A percentile compares a stretch with the other conserved stretches of the same genome.
Evolutionary conservation across 768 basidiomycete genomes (phyloP).

Genomic region (Leccinum ochraceum): DNA sequence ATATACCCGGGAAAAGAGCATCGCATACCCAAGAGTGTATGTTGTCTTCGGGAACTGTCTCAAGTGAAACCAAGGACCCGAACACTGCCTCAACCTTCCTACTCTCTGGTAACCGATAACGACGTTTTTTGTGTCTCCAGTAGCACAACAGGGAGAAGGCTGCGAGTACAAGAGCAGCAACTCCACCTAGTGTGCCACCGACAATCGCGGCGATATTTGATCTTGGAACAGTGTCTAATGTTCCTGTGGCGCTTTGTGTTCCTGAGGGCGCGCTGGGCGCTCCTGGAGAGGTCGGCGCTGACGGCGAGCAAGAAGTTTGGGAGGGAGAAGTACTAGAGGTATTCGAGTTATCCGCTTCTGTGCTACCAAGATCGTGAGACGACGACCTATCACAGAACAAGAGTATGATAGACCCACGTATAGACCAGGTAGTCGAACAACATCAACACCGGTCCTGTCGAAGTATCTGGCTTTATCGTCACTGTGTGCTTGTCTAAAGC

Average conservation of each 20-base stretch:
- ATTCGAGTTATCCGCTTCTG: not conserved
- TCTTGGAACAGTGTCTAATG: not conserved
- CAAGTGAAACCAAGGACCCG: not conserved
- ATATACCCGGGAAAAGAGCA: not conserved
- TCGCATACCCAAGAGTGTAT: not conserved
- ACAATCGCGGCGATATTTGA: conserved; percentile 5
- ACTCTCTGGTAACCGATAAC: not conserved
- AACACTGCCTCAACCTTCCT: not conserved
- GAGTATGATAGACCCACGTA: not conserved
- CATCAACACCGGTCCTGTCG: conserved; percentile 5
- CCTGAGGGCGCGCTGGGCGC: not conserved
- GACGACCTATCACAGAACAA: not conserved
- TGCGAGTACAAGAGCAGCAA: not conserved
- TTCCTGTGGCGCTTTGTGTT: not conserved
- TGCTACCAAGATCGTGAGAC: not conserved
- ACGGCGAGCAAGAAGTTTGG: not conserved
- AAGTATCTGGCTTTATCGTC: conserved; percentile 3
- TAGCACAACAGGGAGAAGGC: conserved; percentile 3
- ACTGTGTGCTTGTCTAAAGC: conserved; percentile 9
- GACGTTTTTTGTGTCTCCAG: not conserved
- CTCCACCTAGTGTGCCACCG: conserved; percentile 13
- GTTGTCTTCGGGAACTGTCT: not conserved
- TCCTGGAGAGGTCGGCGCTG: not conserved
- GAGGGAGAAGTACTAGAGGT: not conserved
- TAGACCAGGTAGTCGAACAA: conserved; percentile 17